Conservation (phyloP, 441 rosid species). For the Erodium texanum region DNA sequence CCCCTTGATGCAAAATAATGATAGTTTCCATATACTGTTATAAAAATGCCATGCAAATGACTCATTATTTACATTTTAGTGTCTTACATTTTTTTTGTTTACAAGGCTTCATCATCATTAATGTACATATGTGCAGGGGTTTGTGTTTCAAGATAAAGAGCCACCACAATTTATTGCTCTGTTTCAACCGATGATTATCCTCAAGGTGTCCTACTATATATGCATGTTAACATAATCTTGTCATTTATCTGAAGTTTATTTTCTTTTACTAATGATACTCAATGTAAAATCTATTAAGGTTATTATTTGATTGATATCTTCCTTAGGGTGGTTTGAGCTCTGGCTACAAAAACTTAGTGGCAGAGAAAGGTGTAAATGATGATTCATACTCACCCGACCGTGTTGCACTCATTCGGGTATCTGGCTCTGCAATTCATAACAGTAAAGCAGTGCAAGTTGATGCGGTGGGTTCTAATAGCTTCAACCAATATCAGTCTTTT, state of each 20-base stretch:
- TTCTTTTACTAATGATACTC: not conserved
- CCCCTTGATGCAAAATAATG: conserved; percentile 3
- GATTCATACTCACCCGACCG: conserved; percentile 65
- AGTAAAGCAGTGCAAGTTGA: conserved; percentile 78
- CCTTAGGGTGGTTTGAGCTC: conserved; percentile 88
- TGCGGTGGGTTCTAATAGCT: conserved; percentile 41
- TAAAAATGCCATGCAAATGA: not conserved
- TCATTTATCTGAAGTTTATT: conserved; percentile 3
- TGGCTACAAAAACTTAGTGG: conserved; percentile 58
- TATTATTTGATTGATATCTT: not conserved
- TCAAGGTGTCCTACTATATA: conserved; percentile 51
- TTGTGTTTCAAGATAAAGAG: conserved; percentile 83
- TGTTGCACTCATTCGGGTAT: conserved; percentile 71
- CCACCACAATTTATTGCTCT: conserved; percentile 92
- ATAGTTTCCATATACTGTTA: not conserved
- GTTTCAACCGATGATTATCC: conserved; percentile 86
- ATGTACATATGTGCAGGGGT: conserved; percentile 45
- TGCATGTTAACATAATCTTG: conserved; percentile 6
- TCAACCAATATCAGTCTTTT: conserved; percentile 6
- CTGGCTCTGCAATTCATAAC: conserved; percentile 74
- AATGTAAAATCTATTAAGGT: conserved; percentile 9
- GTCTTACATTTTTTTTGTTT: not conserved
- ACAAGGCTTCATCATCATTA: not conserved
- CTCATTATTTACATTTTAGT: not conserved
- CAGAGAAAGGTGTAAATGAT: conserved; percentile 54